Percentiles rank a stretch among this genome's conserved stretches.
Conservation (phyloP, 352 stramenopile genomes). For the Phytophthora pinifolia region DNA sequence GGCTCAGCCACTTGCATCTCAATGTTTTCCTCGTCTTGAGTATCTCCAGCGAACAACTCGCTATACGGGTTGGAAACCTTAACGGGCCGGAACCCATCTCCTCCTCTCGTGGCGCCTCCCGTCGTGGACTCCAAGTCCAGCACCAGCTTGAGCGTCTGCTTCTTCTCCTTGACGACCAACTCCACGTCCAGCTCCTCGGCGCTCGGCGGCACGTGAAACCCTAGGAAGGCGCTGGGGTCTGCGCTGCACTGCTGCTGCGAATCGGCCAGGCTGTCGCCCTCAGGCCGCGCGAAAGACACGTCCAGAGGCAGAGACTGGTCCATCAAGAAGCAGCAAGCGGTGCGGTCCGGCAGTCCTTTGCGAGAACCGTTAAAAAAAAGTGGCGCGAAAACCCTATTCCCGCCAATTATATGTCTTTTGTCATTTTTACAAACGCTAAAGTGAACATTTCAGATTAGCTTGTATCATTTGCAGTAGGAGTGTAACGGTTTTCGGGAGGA, state of each 20-base stretch:
- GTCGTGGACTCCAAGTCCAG: constrained; percentile 31
- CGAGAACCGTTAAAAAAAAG: constrained; percentile 11
- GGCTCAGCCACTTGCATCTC: not conserved
- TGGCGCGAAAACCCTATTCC: constrained; percentile 11
- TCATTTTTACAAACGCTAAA: too few species aligned
- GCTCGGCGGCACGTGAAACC: constrained; percentile 28
- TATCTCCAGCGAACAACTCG: constrained; percentile 55
- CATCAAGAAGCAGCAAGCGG: constrained; percentile 12
- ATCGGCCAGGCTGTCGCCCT: constrained; percentile 42
- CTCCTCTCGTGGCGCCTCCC: constrained; percentile 3
- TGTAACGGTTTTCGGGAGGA: too few species aligned
- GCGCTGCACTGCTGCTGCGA: constrained; percentile 63
- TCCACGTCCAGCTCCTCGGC: constrained; percentile 10
- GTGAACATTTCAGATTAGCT: too few species aligned
- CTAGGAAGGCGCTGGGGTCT: constrained; percentile 56
- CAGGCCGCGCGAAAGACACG: constrained; percentile 29
- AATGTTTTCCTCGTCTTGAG: constrained; percentile 44
- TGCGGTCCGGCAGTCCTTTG: constrained; percentile 1
- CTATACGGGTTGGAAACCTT: constrained; percentile 33
- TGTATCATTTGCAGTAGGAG: too few species aligned
- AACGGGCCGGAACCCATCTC: constrained; percentile 12
- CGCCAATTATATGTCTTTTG: not conserved
- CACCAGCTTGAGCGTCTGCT: constrained; percentile 28
- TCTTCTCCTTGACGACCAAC: constrained; percentile 2
- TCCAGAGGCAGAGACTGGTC: constrained; percentile 15